A percentile compares a stretch with the other conserved stretches of the same genome.
Conservation (phyloP, 2,329 filamentous ascomycete genomes). For the Clonostachys sp. region DNA sequence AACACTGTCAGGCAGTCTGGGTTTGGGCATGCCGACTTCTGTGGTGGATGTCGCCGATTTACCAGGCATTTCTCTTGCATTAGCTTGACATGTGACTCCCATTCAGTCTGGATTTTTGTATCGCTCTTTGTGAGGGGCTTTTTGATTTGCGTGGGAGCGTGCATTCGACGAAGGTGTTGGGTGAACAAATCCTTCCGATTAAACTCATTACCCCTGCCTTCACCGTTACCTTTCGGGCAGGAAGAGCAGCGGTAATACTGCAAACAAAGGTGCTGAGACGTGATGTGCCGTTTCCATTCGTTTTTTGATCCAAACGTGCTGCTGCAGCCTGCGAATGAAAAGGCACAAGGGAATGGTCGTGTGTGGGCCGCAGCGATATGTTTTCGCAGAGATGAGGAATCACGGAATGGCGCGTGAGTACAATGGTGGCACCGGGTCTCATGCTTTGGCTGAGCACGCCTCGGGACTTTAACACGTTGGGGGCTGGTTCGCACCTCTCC, state of each 20-base stretch:
- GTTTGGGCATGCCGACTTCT: conserved; percentile 65
- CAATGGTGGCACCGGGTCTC: conserved; percentile 59
- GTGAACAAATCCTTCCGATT: conserved; percentile 96
- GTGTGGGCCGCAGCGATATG: conserved; percentile 66
- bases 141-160: conserved; percentile 65
- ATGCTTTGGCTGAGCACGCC: conserved; percentile 49
- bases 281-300: conserved; percentile 95
- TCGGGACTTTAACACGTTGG: conserved; percentile 30
- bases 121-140: conserved; percentile 53
- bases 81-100: conserved; percentile 61
- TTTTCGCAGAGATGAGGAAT: conserved; percentile 60
- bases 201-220: conserved; percentile 66
- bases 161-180: conserved; percentile 92
- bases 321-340: conserved; percentile 76
- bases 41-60: conserved; percentile 63
- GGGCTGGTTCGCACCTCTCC: too few species aligned
- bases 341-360: conserved; percentile 78
- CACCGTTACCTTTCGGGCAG: conserved; percentile 47
- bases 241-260: conserved; percentile 61
- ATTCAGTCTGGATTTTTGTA: conserved; percentile 54
- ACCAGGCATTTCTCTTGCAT: conserved; percentile 74
- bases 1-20: conserved; percentile 69
- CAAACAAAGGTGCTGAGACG: conserved; percentile 78
- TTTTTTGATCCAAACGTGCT: conserved; percentile 91
- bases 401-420: conserved; percentile 62